Percentiles rank a stretch among this genome's conserved stretches.
phyloP scores from a whole-genome alignment of 208 protist genomes.

The Angomonas ambiguus region DNA sequence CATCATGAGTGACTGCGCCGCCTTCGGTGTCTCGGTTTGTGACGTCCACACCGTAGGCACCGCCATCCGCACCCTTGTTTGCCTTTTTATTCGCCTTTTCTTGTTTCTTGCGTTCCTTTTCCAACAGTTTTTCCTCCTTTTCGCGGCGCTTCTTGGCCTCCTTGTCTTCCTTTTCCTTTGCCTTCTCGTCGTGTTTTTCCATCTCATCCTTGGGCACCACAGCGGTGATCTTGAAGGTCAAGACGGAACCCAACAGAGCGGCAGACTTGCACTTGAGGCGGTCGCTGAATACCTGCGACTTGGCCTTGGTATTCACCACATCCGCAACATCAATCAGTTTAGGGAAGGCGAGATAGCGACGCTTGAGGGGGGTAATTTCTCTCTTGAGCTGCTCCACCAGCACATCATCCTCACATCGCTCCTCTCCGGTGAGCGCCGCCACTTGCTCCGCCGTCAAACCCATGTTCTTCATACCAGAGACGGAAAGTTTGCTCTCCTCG shows the following conservation, averaged over 20 bases:
- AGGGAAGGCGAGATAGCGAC: constrained; percentile 40
- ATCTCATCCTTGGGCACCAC: constrained; percentile 24
- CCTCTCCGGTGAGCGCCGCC: constrained; percentile 18
- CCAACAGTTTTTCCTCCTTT: constrained; percentile 31
- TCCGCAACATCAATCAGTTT: constrained; percentile 32
- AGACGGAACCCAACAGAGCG: constrained; percentile 23
- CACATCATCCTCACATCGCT: constrained; percentile 28
- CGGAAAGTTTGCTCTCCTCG: constrained; percentile 6
- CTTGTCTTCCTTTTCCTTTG: constrained; percentile 41
- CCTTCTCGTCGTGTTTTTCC: constrained; percentile 32
- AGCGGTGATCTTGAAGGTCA: constrained; percentile 36
- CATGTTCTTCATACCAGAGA: constrained; percentile 14
- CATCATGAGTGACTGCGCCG: not conserved
- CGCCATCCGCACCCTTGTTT: constrained; percentile 9
- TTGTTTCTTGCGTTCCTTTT: constrained; percentile 16
- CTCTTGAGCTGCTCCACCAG: constrained; percentile 26
- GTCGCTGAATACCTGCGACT: constrained; percentile 26
- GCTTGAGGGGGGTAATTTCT: constrained; percentile 23
- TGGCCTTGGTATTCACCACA: constrained; percentile 33
- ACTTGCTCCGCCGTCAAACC: constrained; percentile 25
- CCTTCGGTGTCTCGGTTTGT: constrained; percentile 12
- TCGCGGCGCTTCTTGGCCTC: constrained; percentile 27
- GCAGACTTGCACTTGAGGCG: constrained; percentile 33
- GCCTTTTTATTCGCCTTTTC: constrained; percentile 14
- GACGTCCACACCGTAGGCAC: constrained; percentile 24